Base-by-base conservation (phyloP, 2,329 filamentous ascomycete species). In the Nigrospora osmanthi region DNA sequence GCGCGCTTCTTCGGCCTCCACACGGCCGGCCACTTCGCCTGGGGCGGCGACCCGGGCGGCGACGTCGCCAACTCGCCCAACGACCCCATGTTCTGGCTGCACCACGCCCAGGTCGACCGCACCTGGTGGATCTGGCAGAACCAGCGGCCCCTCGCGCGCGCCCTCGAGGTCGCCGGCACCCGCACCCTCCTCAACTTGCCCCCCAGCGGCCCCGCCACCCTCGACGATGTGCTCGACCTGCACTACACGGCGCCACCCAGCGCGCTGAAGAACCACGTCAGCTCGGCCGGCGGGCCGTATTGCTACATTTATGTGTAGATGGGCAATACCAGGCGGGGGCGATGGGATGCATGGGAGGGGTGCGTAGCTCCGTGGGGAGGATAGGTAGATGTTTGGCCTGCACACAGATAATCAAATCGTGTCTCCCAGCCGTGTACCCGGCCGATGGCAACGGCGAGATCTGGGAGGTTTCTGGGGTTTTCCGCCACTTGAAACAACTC, bases 21-120 rank as follows among this genome's bases (percentile, higher is more conserved):
- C 36, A 58, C 56, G 1, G 57, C 54, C 39, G 63, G 60, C 0
- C 63, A 66, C 43, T 65, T 64, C 45, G 61, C 59, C n/a, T 56
- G 63, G 23, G 63, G 61, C 6, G 63, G 62, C 11, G 58, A 58
- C n/a, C 64, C 63, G 12, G 61, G 56, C 33, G 58, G 53, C 52
- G 50, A 50, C 46, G 43, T 46, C 40, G 42, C 36, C 32, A 45
- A 40, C 15, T 47, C 44, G 2, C 47, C 44, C 2, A 34, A 35
- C 9, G 39, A 43, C 15, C 35, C 39, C 16, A 42, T 51, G 38
- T 48, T 48, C 41, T 50, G 43, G 46, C 46, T 46, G 2, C 46
- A 48, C 28, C 48, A 49, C 30, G 14, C 19, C 4, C 46, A 51
- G 47, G 51, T 58, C 14, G 55, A 57, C 28, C 44, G 56, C 11